Evolutionary conservation across 1,139 yeast genomes (phyloP), one percentile per base, ranked within the genome.

Genomic region (Candida sp.): DNA sequence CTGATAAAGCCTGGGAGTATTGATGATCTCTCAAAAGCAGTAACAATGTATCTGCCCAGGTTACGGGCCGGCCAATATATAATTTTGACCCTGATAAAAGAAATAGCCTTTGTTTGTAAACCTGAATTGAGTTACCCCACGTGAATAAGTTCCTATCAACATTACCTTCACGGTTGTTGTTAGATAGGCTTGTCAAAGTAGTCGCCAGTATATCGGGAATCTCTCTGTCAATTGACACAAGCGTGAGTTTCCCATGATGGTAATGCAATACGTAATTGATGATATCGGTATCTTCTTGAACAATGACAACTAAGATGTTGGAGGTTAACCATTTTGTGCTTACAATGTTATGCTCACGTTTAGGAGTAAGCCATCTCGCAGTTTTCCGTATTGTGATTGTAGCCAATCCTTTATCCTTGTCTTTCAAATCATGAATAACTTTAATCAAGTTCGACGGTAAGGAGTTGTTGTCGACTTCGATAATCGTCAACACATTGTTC

Each of bases 1-100:
- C 64, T 4, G 68, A 61, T 23, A 87, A 68, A 0, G 95, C 93
- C 2, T 63, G 66, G 9, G 75, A 61, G 45, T 82, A 84, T 32
- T 74, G 63, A 1, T 77, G 78, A 5, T 61, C 52, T 7, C 77
- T 66, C 48, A 87, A 66, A 11, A 79, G 60, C 11, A 66, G 73
- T 44, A 73, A 64, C 12, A 83, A 58, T 21, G 77, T 66, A 53
- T 87, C 95, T 0, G 90, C 89, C 96, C 96, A 88, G 51, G 78
- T 82, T 4, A 82, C 69, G 11, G 82, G 62, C 12, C 81, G 67
- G 0, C 91, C 95, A 11, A 82, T 70, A 5, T 64, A 47, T 67
- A 72, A 36, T 66, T 65, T 2, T 4, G 38, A 19, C 4, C 43
- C 43, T 1, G 46, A 38, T n/a, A 49, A 39, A 21, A 48, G 44